phyloP scores from a whole-genome alignment of 1,284 basidiomycete genomes.

The Thecaphora thlaspeos region DNA sequence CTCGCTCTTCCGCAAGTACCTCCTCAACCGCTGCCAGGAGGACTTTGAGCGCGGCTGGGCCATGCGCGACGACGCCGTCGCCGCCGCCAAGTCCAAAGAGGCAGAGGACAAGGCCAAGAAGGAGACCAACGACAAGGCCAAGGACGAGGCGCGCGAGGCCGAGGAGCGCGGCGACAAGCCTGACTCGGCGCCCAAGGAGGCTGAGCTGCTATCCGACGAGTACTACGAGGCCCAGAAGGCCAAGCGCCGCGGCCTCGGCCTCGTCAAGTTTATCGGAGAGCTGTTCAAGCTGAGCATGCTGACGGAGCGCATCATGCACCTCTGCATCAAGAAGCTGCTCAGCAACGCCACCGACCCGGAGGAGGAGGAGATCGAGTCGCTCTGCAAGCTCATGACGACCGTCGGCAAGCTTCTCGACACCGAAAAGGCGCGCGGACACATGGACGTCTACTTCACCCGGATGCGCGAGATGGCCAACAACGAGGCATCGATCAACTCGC shows the following conservation, averaged over 20 bases:
- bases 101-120: slow-evolving; percentile 64
- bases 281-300: slow-evolving; percentile 95
- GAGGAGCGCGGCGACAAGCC: slow-evolving; percentile 56
- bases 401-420: slow-evolving; percentile 78
- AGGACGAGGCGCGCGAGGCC: slow-evolving; percentile 67
- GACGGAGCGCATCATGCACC: slow-evolving; percentile 90
- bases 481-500: slow-evolving; percentile 73
- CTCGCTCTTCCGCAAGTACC: slow-evolving; percentile 81
- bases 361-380: slow-evolving; percentile 94
- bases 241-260: slow-evolving; percentile 91
- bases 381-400: slow-evolving; percentile 87
- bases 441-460: slow-evolving; percentile 89
- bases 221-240: slow-evolving; percentile 96
- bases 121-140: too few relatives aligned
- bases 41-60: slow-evolving; percentile 86
- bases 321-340: slow-evolving; percentile 91
- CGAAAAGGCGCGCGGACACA: slow-evolving; percentile 73
- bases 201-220: slow-evolving; percentile 77
- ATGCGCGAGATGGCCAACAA: slow-evolving; percentile 76
- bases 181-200: slow-evolving; percentile 57
- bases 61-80: slow-evolving; percentile 63
- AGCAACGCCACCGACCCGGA: slow-evolving; percentile 89
- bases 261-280: slow-evolving; percentile 96
- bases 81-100: slow-evolving; percentile 63
- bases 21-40: slow-evolving; percentile 87